These are phyloP conservation scores for Cladosporium sp. DNA, from an alignment of 2,329 filamentous ascomycete species.

Conservation along the genomic window DNA sequence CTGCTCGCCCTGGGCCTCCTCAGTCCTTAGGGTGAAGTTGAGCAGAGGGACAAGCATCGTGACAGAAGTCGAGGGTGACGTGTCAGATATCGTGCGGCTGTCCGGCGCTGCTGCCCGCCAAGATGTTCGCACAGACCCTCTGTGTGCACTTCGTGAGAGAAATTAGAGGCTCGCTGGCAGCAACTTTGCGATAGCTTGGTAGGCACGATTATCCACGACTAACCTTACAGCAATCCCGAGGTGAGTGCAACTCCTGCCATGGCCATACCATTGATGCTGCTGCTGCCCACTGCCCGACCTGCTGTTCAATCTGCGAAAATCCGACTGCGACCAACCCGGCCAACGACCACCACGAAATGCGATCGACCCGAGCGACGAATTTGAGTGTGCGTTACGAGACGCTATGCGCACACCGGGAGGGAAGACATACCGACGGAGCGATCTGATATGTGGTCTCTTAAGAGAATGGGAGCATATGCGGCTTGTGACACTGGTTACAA, in stretches of 20 bases:
- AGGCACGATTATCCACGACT: slow-evolving; percentile 20
- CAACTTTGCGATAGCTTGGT: slow-evolving; percentile 13
- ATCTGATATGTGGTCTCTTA: neutral
- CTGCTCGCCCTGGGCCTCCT: neutral
- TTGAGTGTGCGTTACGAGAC: neutral
- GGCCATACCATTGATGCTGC: slow-evolving; percentile 1
- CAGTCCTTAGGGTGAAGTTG: neutral
- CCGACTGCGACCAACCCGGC: neutral
- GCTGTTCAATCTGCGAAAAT: slow-evolving; percentile 11
- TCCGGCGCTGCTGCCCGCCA: neutral
- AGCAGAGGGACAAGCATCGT: neutral
- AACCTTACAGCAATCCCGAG: slow-evolving; percentile 19
- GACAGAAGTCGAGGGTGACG: neutral
- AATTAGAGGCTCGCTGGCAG: neutral
- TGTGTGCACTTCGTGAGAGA: neutral
- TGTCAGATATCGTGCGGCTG: neutral
- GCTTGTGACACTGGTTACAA: neutral
- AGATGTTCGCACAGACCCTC: neutral
- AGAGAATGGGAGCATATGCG: neutral
- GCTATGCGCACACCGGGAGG: neutral
- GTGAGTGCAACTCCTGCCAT: slow-evolving; percentile 9
- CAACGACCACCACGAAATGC: slow-evolving; percentile 5
- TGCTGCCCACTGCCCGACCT: slow-evolving; percentile 6
- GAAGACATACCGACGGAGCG: neutral
- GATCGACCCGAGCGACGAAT: neutral